A percentile compares a stretch with the other conserved stretches of the same genome.
Evolutionary conservation across 768 basidiomycete species (phyloP).

Genomic region (Cystobasidium onofrii): DNA sequence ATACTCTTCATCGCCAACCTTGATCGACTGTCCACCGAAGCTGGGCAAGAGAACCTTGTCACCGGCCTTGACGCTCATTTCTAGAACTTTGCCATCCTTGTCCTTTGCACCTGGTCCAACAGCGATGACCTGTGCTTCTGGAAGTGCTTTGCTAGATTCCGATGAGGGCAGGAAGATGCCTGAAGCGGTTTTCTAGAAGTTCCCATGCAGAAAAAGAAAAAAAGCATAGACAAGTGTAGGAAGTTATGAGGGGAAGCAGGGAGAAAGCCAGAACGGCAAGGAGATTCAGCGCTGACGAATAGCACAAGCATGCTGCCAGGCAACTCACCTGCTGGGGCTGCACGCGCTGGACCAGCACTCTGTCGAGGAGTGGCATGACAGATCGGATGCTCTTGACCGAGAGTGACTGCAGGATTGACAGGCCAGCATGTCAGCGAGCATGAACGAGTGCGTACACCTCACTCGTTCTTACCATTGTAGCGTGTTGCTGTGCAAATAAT

Average conservation of each 20-base stretch:
- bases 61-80: constrained; percentile 71
- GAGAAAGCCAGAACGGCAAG: background rate
- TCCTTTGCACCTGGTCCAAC: constrained; percentile 88
- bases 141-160: constrained; percentile 72
- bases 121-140: constrained; percentile 92
- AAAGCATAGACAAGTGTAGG: background rate
- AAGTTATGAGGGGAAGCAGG: background rate
- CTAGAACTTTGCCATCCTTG: constrained; percentile 69
- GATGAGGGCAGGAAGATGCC: constrained; percentile 95
- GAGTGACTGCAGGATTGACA: constrained; percentile 1
- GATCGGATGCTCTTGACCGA: constrained; percentile 43
- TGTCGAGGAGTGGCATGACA: constrained; percentile 83
- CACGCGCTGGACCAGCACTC: constrained; percentile 93
- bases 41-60: constrained; percentile 89
- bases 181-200: constrained; percentile 80
- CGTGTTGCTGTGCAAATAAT: too few species aligned
- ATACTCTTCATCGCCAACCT: constrained; percentile 97
- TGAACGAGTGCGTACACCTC: too few species aligned
- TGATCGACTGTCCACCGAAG: constrained; percentile 93
- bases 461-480: too few species aligned
- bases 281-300: constrained; percentile 55
- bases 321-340: constrained; percentile 49
- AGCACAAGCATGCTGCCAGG: constrained; percentile 43
- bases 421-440: too few species aligned
- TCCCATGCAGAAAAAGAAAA: background rate